A percentile compares a stretch with the other conserved stretches of the same genome.
phyloP scores from a whole-genome alignment of 352 stramenopile genomes.

The Phytophthora niederhauseri region DNA sequence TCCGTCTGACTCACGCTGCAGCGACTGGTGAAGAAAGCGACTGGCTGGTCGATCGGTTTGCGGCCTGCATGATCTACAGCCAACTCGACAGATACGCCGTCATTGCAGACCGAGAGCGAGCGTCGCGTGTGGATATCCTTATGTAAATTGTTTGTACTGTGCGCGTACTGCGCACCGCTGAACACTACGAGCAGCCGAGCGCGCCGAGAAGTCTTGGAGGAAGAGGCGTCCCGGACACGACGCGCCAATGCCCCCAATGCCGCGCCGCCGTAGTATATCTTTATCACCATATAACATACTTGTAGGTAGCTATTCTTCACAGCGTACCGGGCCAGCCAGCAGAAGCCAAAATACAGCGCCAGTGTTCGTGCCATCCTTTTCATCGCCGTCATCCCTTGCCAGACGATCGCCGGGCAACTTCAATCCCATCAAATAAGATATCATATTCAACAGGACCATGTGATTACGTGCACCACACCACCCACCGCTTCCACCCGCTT shows the following conservation, averaged over 20 bases:
- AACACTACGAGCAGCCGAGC: constrained; percentile 18
- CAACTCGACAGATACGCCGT: neutral
- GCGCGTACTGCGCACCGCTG: constrained; percentile 11
- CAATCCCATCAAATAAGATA: constrained; percentile 5
- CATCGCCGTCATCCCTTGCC: neutral
- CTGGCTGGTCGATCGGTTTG: neutral
- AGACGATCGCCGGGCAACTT: constrained; percentile 11
- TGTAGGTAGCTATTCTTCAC: constrained; percentile 18
- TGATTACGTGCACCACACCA: neutral
- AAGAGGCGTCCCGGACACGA: neutral
- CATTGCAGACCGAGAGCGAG: neutral
- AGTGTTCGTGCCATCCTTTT: constrained; percentile 5
- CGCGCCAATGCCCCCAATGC: neutral
- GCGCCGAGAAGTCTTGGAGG: neutral
- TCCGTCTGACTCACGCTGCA: constrained; percentile 13
- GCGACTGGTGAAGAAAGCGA: constrained; percentile 10
- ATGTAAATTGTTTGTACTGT: constrained; percentile 33
- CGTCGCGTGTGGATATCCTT: constrained; percentile 21
- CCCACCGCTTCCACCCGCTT: constrained; percentile 7
- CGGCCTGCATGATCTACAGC: neutral
- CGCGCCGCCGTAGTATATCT: constrained; percentile 25
- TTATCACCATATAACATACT: constrained; percentile 31
- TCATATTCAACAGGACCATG: neutral
- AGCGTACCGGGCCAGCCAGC: neutral
- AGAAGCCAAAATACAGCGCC: constrained; percentile 16